These are phyloP conservation scores for Crassisporium funariophilum DNA, from an alignment of 768 basidiomycete species.

Conservation along the genomic window DNA sequence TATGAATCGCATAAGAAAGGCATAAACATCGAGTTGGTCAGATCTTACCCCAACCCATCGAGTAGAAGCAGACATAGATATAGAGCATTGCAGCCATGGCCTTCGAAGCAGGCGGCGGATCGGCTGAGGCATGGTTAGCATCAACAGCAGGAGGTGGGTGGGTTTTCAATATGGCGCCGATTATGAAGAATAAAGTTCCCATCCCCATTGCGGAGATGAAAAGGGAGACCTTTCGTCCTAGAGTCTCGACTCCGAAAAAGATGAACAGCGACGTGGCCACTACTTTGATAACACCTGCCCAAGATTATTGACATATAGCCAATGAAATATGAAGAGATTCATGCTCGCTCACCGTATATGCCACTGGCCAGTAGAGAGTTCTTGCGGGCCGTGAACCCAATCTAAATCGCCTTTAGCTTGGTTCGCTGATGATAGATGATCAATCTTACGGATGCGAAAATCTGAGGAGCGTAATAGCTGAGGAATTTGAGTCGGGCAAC, in stretches of 20 bases:
- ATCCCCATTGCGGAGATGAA: constrained; percentile 78
- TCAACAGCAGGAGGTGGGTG: constrained; percentile 54
- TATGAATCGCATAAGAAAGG: constrained; percentile 33
- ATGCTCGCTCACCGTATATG: constrained; percentile 47
- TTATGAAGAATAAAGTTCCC: constrained; percentile 80
- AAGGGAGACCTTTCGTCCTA: constrained; percentile 71
- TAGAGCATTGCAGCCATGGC: constrained; percentile 89
- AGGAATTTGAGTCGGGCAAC: neutral
- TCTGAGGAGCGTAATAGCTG: constrained; percentile 74
- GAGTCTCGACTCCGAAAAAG: constrained; percentile 63
- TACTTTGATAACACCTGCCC: constrained; percentile 51
- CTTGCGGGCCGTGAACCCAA: constrained; percentile 62
- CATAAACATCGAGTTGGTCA: neutral
- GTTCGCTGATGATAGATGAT: neutral
- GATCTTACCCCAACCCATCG: constrained; percentile 79
- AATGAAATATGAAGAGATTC: neutral
- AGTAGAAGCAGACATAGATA: constrained; percentile 86
- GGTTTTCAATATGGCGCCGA: constrained; percentile 82
- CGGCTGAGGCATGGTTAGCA: constrained; percentile 26
- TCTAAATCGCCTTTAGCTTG: constrained; percentile 35
- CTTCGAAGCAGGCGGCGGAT: constrained; percentile 59
- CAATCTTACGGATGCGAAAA: constrained; percentile 60
- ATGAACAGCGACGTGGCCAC: constrained; percentile 68
- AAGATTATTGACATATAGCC: neutral
- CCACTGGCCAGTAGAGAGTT: constrained; percentile 74